These are phyloP conservation scores for Phytophthora aleatoria DNA, from an alignment of 352 stramenopile species.

Conservation along the genomic window DNA sequence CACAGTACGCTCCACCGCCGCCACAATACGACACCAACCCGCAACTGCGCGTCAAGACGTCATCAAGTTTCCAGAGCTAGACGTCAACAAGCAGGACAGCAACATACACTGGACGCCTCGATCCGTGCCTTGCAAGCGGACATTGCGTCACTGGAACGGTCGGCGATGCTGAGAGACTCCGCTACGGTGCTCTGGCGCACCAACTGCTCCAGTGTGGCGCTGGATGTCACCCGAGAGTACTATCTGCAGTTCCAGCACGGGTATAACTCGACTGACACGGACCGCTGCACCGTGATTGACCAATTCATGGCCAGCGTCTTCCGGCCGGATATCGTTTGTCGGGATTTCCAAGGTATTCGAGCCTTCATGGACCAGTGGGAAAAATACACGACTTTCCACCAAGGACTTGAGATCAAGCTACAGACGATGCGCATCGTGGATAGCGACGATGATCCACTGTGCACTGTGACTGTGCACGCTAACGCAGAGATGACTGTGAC, in stretches of 20 bases:
- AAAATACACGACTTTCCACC: slow-evolving; percentile 58
- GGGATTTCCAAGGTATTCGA: slow-evolving; percentile 48
- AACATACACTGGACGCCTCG: slow-evolving; percentile 23
- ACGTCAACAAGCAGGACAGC: background rate
- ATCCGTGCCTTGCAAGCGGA: slow-evolving; percentile 38
- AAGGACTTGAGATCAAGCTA: slow-evolving; percentile 36
- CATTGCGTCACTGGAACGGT: slow-evolving; percentile 43
- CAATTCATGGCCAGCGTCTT: slow-evolving; percentile 42
- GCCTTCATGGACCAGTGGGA: slow-evolving; percentile 57
- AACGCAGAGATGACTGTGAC: slow-evolving; percentile 38
- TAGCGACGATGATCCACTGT: slow-evolving; percentile 27
- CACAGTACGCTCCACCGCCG: background rate
- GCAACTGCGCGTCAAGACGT: slow-evolving; percentile 37
- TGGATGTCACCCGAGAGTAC: slow-evolving; percentile 47
- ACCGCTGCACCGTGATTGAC: slow-evolving; percentile 8
- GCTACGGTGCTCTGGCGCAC: slow-evolving; percentile 37
- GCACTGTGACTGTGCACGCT: slow-evolving; percentile 42
- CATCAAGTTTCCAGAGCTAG: slow-evolving; percentile 10
- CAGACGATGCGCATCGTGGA: slow-evolving; percentile 39
- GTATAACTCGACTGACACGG: slow-evolving; percentile 32
- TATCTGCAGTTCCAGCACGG: slow-evolving; percentile 47
- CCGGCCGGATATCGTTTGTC: slow-evolving; percentile 43
- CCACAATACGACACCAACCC: slow-evolving; percentile 2
- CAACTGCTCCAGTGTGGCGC: slow-evolving; percentile 43
- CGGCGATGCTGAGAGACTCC: slow-evolving; percentile 43